phyloP scores from a whole-genome alignment of 306 rosid species.

The Pyrus communis region DNA sequence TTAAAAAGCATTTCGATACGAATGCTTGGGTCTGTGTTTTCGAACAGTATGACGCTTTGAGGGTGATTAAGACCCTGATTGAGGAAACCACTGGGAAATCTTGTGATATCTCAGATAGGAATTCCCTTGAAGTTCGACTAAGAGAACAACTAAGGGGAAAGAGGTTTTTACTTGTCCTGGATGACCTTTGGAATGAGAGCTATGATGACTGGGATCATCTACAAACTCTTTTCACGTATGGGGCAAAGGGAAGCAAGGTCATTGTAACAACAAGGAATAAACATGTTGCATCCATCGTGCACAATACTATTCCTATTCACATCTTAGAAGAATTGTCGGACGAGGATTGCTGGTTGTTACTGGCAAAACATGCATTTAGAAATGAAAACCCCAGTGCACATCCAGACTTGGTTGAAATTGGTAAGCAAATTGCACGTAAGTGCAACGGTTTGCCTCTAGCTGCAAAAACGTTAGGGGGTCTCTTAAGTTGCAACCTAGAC shows the following conservation, averaged over 20 bases:
- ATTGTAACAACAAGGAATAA: slow-evolving; percentile 2
- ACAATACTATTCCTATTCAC: background rate
- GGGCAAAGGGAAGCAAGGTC: background rate
- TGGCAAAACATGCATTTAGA: background rate
- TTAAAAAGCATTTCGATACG: background rate
- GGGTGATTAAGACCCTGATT: background rate
- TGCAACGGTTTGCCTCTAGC: slow-evolving; percentile 19
- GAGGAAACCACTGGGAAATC: background rate
- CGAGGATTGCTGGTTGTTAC: slow-evolving; percentile 3
- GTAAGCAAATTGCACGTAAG: slow-evolving; percentile 4
- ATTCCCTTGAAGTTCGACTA: background rate
- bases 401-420: slow-evolving; percentile 2
- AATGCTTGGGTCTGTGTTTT: background rate
- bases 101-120: background rate
- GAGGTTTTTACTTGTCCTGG: background rate
- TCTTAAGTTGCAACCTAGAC: background rate
- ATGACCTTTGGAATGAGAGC: background rate
- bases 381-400: background rate
- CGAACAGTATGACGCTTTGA: background rate
- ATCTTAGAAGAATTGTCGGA: background rate
- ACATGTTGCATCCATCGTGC: background rate
- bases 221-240: background rate
- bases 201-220: background rate
- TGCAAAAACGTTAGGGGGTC: background rate
- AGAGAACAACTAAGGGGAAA: background rate